Evolutionary conservation across 306 rosid genomes (phyloP).

Genomic region (Vachellia pachyceras): DNA sequence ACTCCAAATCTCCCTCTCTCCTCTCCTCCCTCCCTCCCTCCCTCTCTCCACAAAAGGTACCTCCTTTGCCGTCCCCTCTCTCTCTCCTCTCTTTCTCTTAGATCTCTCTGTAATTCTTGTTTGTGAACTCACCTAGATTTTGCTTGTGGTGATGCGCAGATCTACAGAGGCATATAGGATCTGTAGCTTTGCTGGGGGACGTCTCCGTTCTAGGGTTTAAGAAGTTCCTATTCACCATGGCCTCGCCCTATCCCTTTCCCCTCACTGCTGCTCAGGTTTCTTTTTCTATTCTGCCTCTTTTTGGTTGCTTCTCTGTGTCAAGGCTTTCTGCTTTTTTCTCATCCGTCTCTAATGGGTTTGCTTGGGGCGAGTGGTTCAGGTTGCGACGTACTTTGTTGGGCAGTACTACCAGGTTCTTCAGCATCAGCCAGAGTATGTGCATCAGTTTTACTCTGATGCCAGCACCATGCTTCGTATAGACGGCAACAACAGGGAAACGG

Average conservation of each 20-base stretch:
- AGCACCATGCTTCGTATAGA: slow-evolving; percentile 92
- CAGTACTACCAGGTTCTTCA: slow-evolving; percentile 96
- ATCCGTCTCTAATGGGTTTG: slow-evolving; percentile 15
- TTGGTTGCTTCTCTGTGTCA: background rate
- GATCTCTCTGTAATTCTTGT: slow-evolving; percentile 10
- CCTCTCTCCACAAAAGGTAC: slow-evolving; percentile 21
- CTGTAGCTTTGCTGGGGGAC: slow-evolving; percentile 28
- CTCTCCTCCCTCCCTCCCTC: slow-evolving; percentile 18
- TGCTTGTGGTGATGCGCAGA: slow-evolving; percentile 35
- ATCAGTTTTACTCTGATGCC: slow-evolving; percentile 92
- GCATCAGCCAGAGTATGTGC: slow-evolving; percentile 82
- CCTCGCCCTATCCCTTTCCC: slow-evolving; percentile 76
- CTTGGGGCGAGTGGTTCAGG: slow-evolving; percentile 47
- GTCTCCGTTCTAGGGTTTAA: slow-evolving; percentile 57
- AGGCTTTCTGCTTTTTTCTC: background rate
- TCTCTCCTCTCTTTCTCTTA: no score
- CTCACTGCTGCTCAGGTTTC: slow-evolving; percentile 93
- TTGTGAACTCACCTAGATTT: slow-evolving; percentile 8
- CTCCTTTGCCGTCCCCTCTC: no score
- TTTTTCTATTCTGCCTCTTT: background rate
- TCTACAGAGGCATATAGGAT: slow-evolving; percentile 54
- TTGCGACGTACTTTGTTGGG: slow-evolving; percentile 95
- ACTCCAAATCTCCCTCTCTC: slow-evolving; percentile 17
- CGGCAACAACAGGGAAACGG: slow-evolving; percentile 71
- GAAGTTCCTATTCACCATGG: slow-evolving; percentile 66